phyloP scores from a whole-genome alignment of 2,329 filamentous ascomycete species.

The Sporothrix brunneoviolacea region DNA sequence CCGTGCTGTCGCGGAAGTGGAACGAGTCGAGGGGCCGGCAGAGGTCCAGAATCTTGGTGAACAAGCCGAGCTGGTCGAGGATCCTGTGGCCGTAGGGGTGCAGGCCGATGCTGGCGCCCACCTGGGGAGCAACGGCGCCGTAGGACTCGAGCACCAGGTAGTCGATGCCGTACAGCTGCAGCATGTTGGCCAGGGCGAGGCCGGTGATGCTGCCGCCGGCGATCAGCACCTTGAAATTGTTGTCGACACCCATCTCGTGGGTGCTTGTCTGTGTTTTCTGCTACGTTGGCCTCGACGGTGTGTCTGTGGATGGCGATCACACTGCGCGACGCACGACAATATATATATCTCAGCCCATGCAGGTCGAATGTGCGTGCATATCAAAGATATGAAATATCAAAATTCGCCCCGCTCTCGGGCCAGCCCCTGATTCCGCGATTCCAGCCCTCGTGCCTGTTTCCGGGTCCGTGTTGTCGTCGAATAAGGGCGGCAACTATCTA shows the following conservation, averaged over 20 bases:
- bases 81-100: constrained; percentile 36
- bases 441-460: no score
- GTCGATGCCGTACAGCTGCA: constrained; percentile 39
- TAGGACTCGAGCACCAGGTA: constrained; percentile 43
- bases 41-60: constrained; percentile 20
- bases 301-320: no score
- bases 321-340: no score
- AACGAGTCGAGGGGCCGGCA: constrained; percentile 13
- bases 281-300: background rate
- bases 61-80: constrained; percentile 43
- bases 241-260: constrained; percentile 4
- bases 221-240: constrained; percentile 36
- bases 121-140: constrained; percentile 34
- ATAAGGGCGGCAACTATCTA: no score
- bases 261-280: background rate
- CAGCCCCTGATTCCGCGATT: no score
- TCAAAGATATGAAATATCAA: no score
- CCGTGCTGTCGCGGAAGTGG: constrained; percentile 11
- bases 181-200: constrained; percentile 37
- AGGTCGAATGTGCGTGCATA: no score
- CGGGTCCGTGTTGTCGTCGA: no score
- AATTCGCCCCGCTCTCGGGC: no score
- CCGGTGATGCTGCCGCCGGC: constrained; percentile 44
- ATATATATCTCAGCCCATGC: no score
- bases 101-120: constrained; percentile 43